Evolutionary conservation across 306 rosid genomes (phyloP).

Genomic region (Carpinus viminea): DNA sequence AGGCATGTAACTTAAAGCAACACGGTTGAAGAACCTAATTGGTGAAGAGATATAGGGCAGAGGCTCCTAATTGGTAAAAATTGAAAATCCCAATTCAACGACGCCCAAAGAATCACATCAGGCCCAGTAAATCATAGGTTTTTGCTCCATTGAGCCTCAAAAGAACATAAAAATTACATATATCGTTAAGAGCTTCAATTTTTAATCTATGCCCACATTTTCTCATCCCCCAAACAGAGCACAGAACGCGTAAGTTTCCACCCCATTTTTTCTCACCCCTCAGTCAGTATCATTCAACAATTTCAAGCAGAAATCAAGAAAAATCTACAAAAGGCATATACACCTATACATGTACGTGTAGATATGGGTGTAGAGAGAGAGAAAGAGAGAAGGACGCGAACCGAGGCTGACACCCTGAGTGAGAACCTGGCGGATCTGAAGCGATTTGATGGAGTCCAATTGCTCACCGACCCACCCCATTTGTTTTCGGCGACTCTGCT

Average conservation of each 20-base stretch:
- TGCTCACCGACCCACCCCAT: conserved; percentile 83
- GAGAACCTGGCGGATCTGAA: conserved; percentile 87
- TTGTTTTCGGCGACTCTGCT: background rate
- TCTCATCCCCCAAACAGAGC: conserved; percentile 1
- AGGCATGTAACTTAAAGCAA: background rate
- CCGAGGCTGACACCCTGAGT: conserved; percentile 83
- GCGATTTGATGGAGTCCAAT: conserved; percentile 70
- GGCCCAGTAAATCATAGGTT: background rate
- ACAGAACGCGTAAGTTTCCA: background rate
- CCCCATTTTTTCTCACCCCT: background rate
- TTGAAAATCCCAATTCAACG: background rate
- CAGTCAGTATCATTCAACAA: background rate
- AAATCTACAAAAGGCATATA: background rate
- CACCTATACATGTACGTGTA: background rate
- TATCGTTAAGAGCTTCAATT: background rate
- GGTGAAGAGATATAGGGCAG: background rate
- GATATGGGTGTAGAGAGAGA: background rate
- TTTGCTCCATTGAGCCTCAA: background rate
- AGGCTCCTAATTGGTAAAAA: background rate
- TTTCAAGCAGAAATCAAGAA: background rate
- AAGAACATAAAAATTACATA: background rate
- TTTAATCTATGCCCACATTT: background rate
- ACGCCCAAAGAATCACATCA: background rate
- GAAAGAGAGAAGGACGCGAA: conserved; percentile 34
- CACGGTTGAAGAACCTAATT: background rate